Evolutionary conservation across 2,329 filamentous ascomycete species (phyloP), one percentile per base, ranked within the genome.

Genomic region (Nigrospora oryzae): DNA sequence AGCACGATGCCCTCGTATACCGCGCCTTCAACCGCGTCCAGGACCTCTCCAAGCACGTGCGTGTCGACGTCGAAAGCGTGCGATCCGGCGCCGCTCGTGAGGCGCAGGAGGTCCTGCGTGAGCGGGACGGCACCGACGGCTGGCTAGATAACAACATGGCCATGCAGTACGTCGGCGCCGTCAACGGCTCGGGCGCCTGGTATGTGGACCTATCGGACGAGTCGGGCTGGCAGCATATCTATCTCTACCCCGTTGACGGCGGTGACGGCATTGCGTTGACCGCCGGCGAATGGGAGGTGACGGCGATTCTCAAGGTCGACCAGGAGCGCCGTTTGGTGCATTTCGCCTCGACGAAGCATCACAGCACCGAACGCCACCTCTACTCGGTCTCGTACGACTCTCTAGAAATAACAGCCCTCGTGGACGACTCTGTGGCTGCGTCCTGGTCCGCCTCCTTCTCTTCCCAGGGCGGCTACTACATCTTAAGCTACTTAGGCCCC

Each of bases 11-110:
- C 36, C 67, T 86, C 35, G 69, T 83, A 34, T 82, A 83, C 61
- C 75, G 81, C 12, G 77, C 77, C 0, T 86, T 77, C 64, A 85
- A 86, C 59, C 77, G 83, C 5, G 79, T 84, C 1, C 83, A 86
- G 54, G 80, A 85, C 50, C 62, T 69, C 2, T 79, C 83, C 46
- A 81, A 80, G 49, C 66, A 83, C 13, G 72, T 86, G 2, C 61
- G 77, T 0, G 76, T 86, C 3, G 70, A 83, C 49, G 69, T 61
- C 17, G 63, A 66, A 2, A 65, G 68, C 3, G 60, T 35, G 11
- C 32, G 19, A 8, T n/a, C 28, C 2, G 19, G 66, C 2, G 61
- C 64, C 0, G 73, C 73, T 11, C 67, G 63, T 6, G 36, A 5
- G n/a, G 15, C 36, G 36, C n/a, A 15, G 36, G 14, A 14, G 30